Evolutionary conservation across 306 rosid genomes (phyloP), one percentile per base, ranked within the genome.

Genomic region (Castanea crenata): DNA sequence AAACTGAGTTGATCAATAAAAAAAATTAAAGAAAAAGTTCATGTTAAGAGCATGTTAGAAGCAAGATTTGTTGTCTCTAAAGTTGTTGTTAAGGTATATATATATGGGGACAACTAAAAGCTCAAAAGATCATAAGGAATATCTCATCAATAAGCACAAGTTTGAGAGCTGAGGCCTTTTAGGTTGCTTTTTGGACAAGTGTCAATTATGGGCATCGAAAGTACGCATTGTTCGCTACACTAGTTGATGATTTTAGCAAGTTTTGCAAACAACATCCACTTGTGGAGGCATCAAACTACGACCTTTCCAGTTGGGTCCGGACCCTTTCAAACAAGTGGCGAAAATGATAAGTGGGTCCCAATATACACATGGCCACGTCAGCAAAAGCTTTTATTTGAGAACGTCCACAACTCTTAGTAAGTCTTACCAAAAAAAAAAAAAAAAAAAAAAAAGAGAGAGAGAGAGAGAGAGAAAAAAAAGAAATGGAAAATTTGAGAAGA

Each of bases 331-430:
- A 78, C 52, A 69, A 83, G 69, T 58, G 86, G 83, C 52, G 18
- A 74, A 74, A 51, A 70, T 18, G 49, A 13, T 27, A 20, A 10
- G 62, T 23, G 79, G 88, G 27, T 46, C 46, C 84, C 81, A 2
- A 57, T 49, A 18, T 6, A 3, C 86, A 88, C 74, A 75, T 85
- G 89, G 86, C 87, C 81, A 78, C 86, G 86, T 83, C 86, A 78
- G 51, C 74, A 20, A 41, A 2, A 56, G 65, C 3, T 15, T 31
- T 21, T 20, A 3, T 19, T 16, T 35, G 59, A 78, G 46, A 34
- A 78, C 38, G 67, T 67, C 54, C 16, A 12, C 54, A 3, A 12
- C 15, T 49, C 5, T 12, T 3, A 12, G 3, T 3, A 49, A 49
- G 54, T 2, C 18, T 27, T 20, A 1, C 8, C 31, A 20, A 57